These are phyloP conservation scores for Pneumocystis murina DNA, from an alignment of 1,139 yeast genomes.

Conservation along the genomic window DNA sequence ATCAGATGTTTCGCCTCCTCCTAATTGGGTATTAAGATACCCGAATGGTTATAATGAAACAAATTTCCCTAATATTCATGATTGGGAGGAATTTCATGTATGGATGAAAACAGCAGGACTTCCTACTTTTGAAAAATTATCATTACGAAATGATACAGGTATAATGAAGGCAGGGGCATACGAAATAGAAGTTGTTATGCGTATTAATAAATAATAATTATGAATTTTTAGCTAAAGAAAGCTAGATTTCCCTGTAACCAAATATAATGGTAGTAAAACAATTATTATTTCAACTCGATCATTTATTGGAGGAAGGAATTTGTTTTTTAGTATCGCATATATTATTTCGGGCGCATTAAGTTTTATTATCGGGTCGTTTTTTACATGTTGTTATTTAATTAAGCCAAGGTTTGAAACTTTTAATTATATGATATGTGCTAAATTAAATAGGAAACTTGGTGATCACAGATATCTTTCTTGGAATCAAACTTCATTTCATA, in stretches of 20 bases:
- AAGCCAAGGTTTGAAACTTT: constrained; percentile 31
- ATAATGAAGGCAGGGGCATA: constrained; percentile 52
- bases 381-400: constrained; percentile 45
- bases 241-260: constrained; percentile 60
- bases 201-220: background rate
- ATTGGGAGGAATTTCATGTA: constrained; percentile 77
- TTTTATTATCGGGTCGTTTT: constrained; percentile 41
- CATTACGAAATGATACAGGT: constrained; percentile 60
- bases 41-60: constrained; percentile 85
- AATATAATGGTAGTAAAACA: constrained; percentile 69
- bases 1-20: constrained; percentile 79
- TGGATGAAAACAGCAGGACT: constrained; percentile 97
- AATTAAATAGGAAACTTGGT: constrained; percentile 40
- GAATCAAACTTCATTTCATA: constrained; percentile 34
- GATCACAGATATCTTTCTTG: constrained; percentile 59
- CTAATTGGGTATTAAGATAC: constrained; percentile 70
- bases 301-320: constrained; percentile 80
- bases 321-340: constrained; percentile 78
- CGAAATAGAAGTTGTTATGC: constrained; percentile 36
- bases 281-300: constrained; percentile 70
- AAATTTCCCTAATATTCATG: constrained; percentile 59
- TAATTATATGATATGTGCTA: background rate
- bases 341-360: constrained; percentile 89
- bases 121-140: constrained; percentile 70
- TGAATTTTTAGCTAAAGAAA: background rate